These are phyloP conservation scores for Penicillium capsulatum DNA, from an alignment of 2,329 filamentous ascomycete species.

Conservation along the genomic window DNA sequence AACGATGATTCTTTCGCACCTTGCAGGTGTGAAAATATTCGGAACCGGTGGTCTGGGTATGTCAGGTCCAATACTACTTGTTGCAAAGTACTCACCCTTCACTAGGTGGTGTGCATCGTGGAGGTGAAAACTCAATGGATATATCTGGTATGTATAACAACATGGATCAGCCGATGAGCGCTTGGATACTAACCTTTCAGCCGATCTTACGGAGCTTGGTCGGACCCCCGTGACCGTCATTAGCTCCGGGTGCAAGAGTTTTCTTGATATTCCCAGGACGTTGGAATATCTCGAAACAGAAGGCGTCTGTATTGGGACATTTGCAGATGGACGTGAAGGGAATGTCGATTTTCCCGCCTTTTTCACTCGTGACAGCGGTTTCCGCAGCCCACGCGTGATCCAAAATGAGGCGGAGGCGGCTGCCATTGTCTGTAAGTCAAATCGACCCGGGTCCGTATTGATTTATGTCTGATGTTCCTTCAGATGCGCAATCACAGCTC, in stretches of 20 bases:
- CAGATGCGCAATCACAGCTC: constrained; percentile 68
- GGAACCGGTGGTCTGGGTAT: constrained; percentile 80
- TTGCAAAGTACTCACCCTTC: constrained; percentile 12
- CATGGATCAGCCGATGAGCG: background rate
- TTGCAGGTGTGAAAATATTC: constrained; percentile 87
- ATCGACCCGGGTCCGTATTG: background rate
- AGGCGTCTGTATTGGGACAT: constrained; percentile 77
- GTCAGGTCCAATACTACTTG: constrained; percentile 2
- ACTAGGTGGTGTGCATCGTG: constrained; percentile 77
- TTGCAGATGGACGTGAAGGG: constrained; percentile 72
- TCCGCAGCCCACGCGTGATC: constrained; percentile 72
- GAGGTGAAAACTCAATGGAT: constrained; percentile 81
- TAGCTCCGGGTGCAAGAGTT: constrained; percentile 90
- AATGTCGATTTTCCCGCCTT: constrained; percentile 86
- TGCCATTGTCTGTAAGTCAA: constrained; percentile 66
- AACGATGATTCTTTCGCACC: constrained; percentile 82
- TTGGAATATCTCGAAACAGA: constrained; percentile 73
- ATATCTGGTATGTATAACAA: constrained; percentile 56
- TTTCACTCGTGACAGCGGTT: constrained; percentile 82
- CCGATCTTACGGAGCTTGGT: constrained; percentile 89
- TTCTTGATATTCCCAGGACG: constrained; percentile 85
- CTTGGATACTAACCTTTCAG: constrained; percentile 34
- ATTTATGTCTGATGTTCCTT: constrained; percentile 3
- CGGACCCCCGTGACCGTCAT: constrained; percentile 84
- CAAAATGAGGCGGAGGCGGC: constrained; percentile 76